Base-by-base conservation (phyloP, 257 asterid genomes). In the Craterostigma plantagineum region DNA sequence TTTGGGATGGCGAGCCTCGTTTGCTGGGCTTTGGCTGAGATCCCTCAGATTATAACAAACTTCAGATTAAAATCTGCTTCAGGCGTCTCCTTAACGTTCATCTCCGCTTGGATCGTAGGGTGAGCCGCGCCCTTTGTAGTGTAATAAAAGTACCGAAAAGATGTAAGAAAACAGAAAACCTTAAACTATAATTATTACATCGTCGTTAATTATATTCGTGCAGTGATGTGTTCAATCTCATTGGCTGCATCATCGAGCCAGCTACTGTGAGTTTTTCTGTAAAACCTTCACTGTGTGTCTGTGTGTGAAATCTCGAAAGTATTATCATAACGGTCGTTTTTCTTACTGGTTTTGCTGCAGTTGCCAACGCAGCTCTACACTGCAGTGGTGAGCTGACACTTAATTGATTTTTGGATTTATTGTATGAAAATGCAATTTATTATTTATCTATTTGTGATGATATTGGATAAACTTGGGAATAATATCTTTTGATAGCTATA, bases 351-450 rank as follows among this genome's bases (percentile, higher is more conserved):
- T 51, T n/a, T 51, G 41, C 13, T 63, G 72, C 83, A 74, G 83
- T 35, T 74, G 37, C 83, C 83, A n/a, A 74, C 76, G 30, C 83
- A 74, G 57, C 64, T 58, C 37, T 74, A 66, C 60, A 74, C 83
- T 9, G 83, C 83, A 35, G 12, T 61, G 76, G 79, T 70, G 61
- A 69, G 65, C 40, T 14, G 34, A 15, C 0, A 7, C 13, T 16
- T n/a, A n/a, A 13, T 17, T 16, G 8, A 6, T 14, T 1, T 13
- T 7, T 34, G 14, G 37, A 0, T n/a, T n/a, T n/a, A n/a, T n/a
- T n/a, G n/a, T n/a, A n/a, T n/a, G n/a, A n/a, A n/a, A 10, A 10
- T 18, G 8, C 1, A 5, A 14, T 15, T 14, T 16, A 1, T 43
- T 15, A 8, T 12, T 14, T 43, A 33, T 14, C 9, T 16, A 15